Base-by-base conservation (phyloP, 1,139 yeast species). In the Sugiyamaella paludigena region DNA sequence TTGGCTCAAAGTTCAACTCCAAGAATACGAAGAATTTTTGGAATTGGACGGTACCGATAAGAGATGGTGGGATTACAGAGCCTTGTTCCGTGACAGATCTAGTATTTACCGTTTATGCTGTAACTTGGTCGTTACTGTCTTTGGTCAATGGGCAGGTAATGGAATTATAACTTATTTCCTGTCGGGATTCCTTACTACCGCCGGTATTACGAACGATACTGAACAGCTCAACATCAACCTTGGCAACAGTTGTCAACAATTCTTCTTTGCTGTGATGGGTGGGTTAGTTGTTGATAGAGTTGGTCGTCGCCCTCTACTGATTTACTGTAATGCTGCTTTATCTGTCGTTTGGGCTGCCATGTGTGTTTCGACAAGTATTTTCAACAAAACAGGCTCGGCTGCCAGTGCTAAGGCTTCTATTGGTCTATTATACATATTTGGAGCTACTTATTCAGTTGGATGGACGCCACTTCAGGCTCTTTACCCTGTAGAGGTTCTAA, bases 401-500 rank as follows among this genome's bases (percentile, higher is more conserved):
- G 28, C 16, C n/a, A 52, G 52, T 6, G 56, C 61, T 2, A 48
- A 47, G 12, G 50, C 54, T 16, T 48, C 57, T 26, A 56, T 58
- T 35, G 32, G 32, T n/a, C 9, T 29, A n/a, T 29, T 29, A 29
- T 29, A 29, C 32, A 10, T 29, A 29, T n/a, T n/a, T n/a, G n/a
- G n/a, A n/a, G n/a, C n/a, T n/a, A n/a, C n/a, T 29, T 58, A 52
- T 42, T 45, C 55, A 36, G 8, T 19, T 10, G 40, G 33, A 10
- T 37, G 50, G 31, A 57, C 57, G 7, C 60, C 53, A 1, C 37
- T 65, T 15, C 51, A 49, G 29, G 56, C 39, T 36, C 45, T 64
- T 8, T 72, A 71, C 48, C 54, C 64, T 15, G 67, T 66, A 44
- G 76, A 72, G 55, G 61, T 69, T 15, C 57, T 66, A 36, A 70